Evolutionary conservation across 352 stramenopile genomes (phyloP).

Genomic region (Thalassiosira mediterranea): DNA sequence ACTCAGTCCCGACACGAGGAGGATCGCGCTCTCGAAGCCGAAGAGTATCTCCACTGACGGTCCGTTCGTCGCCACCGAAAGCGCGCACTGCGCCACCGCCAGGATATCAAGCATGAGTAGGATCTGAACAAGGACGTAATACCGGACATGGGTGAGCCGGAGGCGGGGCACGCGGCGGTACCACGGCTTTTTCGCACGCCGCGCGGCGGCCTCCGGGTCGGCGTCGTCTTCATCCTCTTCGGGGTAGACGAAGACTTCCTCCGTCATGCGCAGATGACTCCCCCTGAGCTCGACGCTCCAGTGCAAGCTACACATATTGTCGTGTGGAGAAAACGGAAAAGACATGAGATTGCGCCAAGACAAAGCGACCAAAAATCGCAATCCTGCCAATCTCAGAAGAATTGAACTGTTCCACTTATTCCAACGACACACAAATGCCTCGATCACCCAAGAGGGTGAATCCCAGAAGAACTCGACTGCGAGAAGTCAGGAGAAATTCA

Average conservation of each 20-base stretch:
- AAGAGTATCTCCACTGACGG: constrained; percentile 94
- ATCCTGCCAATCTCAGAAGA: too few relatives aligned
- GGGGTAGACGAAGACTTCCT: constrained; percentile 70
- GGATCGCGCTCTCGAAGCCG: constrained; percentile 96
- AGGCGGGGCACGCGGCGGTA: constrained; percentile 48
- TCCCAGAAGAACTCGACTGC: too few relatives aligned
- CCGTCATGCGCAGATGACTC: constrained; percentile 82
- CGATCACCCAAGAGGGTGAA: constrained; percentile 3
- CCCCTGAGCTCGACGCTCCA: constrained; percentile 88
- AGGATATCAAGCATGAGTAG: constrained; percentile 88
- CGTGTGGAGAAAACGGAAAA: constrained; percentile 1
- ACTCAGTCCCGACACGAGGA: constrained; percentile 91
- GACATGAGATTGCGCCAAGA: constrained; percentile 29
- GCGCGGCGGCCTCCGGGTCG: constrained; percentile 28
- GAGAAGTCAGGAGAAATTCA: too few relatives aligned
- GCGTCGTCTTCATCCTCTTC: constrained; percentile 28
- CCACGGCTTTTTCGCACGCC: constrained; percentile 17
- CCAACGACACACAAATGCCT: neutral
- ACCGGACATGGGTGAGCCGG: constrained; percentile 82
- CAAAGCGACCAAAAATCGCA: neutral
- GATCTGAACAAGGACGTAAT: constrained; percentile 89
- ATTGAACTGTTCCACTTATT: neutral
- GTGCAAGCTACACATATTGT: constrained; percentile 63
- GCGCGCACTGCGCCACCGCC: constrained; percentile 89
- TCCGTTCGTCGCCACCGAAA: constrained; percentile 77